phyloP scores from a whole-genome alignment of 2,329 filamentous ascomycete genomes.

The Kalaharituber pfeilii region DNA sequence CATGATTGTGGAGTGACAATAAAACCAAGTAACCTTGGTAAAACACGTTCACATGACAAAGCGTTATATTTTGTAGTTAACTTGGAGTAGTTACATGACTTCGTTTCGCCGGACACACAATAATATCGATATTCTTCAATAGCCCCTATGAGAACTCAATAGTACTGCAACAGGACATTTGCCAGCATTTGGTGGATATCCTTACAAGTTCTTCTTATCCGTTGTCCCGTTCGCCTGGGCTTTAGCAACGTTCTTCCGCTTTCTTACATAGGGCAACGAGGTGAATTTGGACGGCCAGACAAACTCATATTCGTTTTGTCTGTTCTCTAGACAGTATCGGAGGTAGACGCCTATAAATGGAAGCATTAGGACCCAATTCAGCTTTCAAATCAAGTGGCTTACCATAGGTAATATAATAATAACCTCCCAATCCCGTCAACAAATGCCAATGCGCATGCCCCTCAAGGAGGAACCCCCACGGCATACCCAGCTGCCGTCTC shows the following conservation, averaged over 20 bases:
- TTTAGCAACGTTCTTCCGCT: constrained; percentile 1
- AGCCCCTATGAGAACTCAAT: too few relatives aligned
- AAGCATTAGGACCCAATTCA: background rate
- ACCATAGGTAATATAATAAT: constrained; percentile 70
- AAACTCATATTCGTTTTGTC: constrained; percentile 53
- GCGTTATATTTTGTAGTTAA: too few relatives aligned
- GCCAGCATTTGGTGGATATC: too few relatives aligned
- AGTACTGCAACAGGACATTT: too few relatives aligned
- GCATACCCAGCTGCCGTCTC: constrained; percentile 52
- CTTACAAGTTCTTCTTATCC: constrained; percentile 3
- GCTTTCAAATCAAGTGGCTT: background rate
- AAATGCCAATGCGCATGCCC: constrained; percentile 41
- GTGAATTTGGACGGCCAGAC: constrained; percentile 48
- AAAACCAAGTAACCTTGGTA: too few relatives aligned
- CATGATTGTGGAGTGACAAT: too few relatives aligned
- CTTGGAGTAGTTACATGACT: too few relatives aligned
- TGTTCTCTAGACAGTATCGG: constrained; percentile 54
- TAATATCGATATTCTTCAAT: too few relatives aligned
- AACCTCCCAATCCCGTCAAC: constrained; percentile 66
- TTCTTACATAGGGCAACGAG: constrained; percentile 33
- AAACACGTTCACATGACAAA: too few relatives aligned
- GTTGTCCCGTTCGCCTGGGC: background rate
- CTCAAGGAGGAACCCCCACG: constrained; percentile 56
- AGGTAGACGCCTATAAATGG: constrained; percentile 43
- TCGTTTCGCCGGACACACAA: too few relatives aligned